Percentiles rank a stretch among this genome's conserved stretches.
phyloP scores from a whole-genome alignment of 1,284 basidiomycete genomes.

The Pascua sp. region DNA sequence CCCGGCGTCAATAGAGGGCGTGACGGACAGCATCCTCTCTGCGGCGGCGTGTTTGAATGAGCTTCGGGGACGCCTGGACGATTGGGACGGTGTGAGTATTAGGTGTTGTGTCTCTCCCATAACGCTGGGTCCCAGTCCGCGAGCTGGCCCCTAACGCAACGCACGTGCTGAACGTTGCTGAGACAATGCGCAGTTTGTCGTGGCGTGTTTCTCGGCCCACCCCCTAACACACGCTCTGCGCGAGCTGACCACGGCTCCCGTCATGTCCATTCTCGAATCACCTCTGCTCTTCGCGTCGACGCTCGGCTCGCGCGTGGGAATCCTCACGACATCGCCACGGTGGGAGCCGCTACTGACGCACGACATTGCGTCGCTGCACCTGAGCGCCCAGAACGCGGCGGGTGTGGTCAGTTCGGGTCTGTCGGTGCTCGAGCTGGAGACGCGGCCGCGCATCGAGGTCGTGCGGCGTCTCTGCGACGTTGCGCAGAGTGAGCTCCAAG shows the following conservation, averaged over 20 bases:
- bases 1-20: constrained; percentile 52
- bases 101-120: constrained; percentile 8
- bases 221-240: constrained; percentile 53
- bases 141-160: neutral
- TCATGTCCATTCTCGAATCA: constrained; percentile 56
- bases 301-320: constrained; percentile 50
- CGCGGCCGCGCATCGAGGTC: constrained; percentile 46
- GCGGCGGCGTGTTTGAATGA: constrained; percentile 45
- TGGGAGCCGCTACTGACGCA: constrained; percentile 53
- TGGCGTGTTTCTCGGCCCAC: constrained; percentile 57
- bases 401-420: constrained; percentile 54
- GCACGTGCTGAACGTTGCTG: neutral
- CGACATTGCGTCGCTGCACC: constrained; percentile 41
- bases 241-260: constrained; percentile 43
- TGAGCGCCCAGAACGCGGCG: constrained; percentile 41
- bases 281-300: constrained; percentile 46
- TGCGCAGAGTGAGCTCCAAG: constrained; percentile 33
- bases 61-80: constrained; percentile 11
- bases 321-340: constrained; percentile 55
- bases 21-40: constrained; percentile 48
- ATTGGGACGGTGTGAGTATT: constrained; percentile 28
- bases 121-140: no score
- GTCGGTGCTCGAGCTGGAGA: constrained; percentile 52
- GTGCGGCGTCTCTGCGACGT: constrained; percentile 42
- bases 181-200: constrained; percentile 42